These are phyloP conservation scores for Trichosporon sp. DNA, from an alignment of 1,284 basidiomycete genomes.

Conservation along the genomic window DNA sequence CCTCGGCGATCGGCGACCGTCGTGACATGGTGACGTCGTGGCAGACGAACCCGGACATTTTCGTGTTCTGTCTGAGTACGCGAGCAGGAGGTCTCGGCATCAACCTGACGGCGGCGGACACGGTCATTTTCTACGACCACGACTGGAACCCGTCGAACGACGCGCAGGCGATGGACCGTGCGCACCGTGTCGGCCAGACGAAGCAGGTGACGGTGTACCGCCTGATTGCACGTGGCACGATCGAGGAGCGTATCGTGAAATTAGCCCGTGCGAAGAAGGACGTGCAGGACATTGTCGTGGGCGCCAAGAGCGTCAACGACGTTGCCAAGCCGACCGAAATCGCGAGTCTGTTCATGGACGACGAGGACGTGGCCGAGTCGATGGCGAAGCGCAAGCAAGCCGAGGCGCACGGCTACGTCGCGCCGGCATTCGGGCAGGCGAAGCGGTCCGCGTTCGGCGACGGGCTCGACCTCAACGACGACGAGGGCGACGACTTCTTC, in stretches of 20 bases:
- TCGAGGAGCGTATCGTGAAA: slow-evolving; percentile 97
- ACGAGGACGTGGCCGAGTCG: slow-evolving; percentile 57
- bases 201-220: slow-evolving; percentile 99
- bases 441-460: slow-evolving; percentile 33
- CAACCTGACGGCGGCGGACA: slow-evolving; percentile 96
- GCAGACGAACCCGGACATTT: slow-evolving; percentile 95
- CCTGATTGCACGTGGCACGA: slow-evolving; percentile 83
- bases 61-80: slow-evolving; percentile 92
- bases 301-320: slow-evolving; percentile 87
- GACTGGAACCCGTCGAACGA: slow-evolving; percentile 99
- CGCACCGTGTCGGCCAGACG: slow-evolving; percentile 96
- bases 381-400: slow-evolving; percentile 47
- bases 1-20: slow-evolving; percentile 90
- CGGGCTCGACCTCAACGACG: slow-evolving; percentile 23
- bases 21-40: slow-evolving; percentile 99
- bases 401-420: slow-evolving; percentile 45
- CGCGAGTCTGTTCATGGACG: slow-evolving; percentile 88
- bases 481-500: slow-evolving; percentile 43
- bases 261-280: slow-evolving; percentile 93
- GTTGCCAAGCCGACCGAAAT: slow-evolving; percentile 95
- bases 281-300: slow-evolving; percentile 98
- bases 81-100: slow-evolving; percentile 96
- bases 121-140: slow-evolving; percentile 97
- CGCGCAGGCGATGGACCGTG: slow-evolving; percentile 99
- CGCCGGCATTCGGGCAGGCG: slow-evolving; percentile 12